Evolutionary conservation across 2,329 filamentous ascomycete species (phyloP), one percentile per base, ranked within the genome.

Genomic region (Clarireedia sp.): DNA sequence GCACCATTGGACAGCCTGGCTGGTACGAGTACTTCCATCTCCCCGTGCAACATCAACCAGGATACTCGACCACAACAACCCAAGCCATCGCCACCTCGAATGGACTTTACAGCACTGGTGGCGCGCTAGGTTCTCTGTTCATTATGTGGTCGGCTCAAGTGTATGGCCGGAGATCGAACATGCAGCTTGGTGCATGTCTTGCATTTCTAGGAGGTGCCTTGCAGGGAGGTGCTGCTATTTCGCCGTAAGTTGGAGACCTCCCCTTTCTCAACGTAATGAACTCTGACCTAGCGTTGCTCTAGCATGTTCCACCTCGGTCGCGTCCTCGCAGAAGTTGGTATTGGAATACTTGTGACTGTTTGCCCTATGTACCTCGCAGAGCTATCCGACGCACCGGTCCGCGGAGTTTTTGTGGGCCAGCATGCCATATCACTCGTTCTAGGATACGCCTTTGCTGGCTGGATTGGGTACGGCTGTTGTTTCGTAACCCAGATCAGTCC

Each of bases 361-460:
- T 24, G 26, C 23, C 58, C 58, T 19, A 57, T 63, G 14, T 67
- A 64, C 46, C 62, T 64, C 23, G 60, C 61, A 33, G 66, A 67
- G 49, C 60, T 64, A 2, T 60, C 65, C 10, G 64, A 63, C 16
- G 61, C 65, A 29, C 55, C 63, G 21, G 58, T 57, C 17, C 63
- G 66, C 40, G 66, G 64, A 8, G 57, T 64, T 36, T 63, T 68
- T 10, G 63, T 65, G 3, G 63, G 63, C 10, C 48, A 69, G 5
- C 68, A 71, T 51, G 70, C 67, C 9, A 60, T 67, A 14, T 59
- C 60, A 10, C 64, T 69, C 44, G 62, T 64, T 19, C 24, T 56
- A 0, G 66, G 63, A 1, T 69, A 69, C 44, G 63, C 64, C n/a
- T 14, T 57, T 1, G 61, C 61, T 67, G 3, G 23, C n/a, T 67